Base-by-base conservation (phyloP, 257 asterid species). In the Buddleja alternifolia region DNA sequence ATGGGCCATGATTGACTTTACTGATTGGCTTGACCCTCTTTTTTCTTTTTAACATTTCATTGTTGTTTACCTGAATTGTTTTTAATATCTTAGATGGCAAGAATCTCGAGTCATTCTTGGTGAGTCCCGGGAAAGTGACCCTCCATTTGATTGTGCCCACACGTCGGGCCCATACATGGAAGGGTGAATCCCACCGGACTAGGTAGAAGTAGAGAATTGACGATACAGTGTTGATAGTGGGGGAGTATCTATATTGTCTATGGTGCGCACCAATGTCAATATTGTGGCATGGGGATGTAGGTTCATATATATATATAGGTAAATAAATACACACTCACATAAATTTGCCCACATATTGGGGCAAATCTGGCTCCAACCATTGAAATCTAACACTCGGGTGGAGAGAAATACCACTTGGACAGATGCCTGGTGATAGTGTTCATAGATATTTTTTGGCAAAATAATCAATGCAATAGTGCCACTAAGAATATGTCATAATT, bases 1-100 rank as follows among this genome's bases (percentile, higher is more conserved):
- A n/a, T n/a, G n/a, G 64, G 67, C 69, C 71, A 34, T 54, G 58
- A 72, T 85, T 77, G 80, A 74, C 85, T 79, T 84, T 78, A 82
- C 72, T 82, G 65, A 71, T 80, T 72, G 70, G 71, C 70, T 29
- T 76, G 78, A 60, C 75, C 69, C 48, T 51, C 57, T 70, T n/a
- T n/a, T n/a, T n/a, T 1, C 34, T 57, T 69, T 70, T 24, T 55
- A 7, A 36, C 23, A n/a, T 48, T 53, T 20, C 40, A n/a, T 70
- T 52, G 51, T 19, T 8, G 55, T 50, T 53, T 44, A 57, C 68
- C 44, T 44, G 50, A 15, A 53, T 66, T 7, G 12, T 24, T 44
- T 69, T 67, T 59, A 3, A 11, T 56, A 40, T 78, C 55, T 58
- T 54, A 71, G 69, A 60, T 70, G 9, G 11, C 34, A 54, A 66